Evolutionary conservation across 768 basidiomycete genomes (phyloP), one percentile per base, ranked within the genome.

Genomic region (Hypholoma sublateritium): DNA sequence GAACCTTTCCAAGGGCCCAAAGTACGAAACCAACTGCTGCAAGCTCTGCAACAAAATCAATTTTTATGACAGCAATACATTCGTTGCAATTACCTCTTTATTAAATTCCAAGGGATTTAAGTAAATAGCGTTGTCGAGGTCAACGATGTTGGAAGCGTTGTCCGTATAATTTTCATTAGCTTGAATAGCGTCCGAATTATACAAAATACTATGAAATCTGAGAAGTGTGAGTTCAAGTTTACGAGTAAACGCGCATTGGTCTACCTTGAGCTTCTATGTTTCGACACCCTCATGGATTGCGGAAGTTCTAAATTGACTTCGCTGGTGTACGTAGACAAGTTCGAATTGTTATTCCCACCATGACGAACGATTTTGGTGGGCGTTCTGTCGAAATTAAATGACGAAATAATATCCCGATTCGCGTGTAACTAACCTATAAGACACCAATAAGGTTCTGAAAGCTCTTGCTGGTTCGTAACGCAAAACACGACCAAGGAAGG

Each of bases 391-490:
- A 28, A 54, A 19, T 37, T 55, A 47, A 34, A n/a, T 35, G 54
- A 35, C 55, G 59, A 9, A 37, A 47, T 21, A 32, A 34, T 28
- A 48, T 42, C 17, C 9, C 28, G 7, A 49, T 24, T 47, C n/a
- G 37, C 12, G 21, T 48, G 46, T 24, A 41, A 47, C 55, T 16
- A 53, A 66, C 61, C 88, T 79, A 69, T 89, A 92, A 22, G 91
- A 92, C 50, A 93, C 74, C 55, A 89, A 74, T 19, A 93, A 73
- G 32, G 89, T 84, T 60, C 88, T 81, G 62, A 86, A 87, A 13
- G 89, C 88, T 58, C 89, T 82, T 13, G 91, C 91, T 21, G 81
- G 83, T 60, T 93, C 91, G 58, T 85, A 92, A 43, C 91, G 90
- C 60, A 93, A 73, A 56, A 77, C 76, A 41, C 89, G 81, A 47